Evolutionary conservation across 2,329 filamentous ascomycete species (phyloP).

Genomic region (Dactylellina haptotyla): DNA sequence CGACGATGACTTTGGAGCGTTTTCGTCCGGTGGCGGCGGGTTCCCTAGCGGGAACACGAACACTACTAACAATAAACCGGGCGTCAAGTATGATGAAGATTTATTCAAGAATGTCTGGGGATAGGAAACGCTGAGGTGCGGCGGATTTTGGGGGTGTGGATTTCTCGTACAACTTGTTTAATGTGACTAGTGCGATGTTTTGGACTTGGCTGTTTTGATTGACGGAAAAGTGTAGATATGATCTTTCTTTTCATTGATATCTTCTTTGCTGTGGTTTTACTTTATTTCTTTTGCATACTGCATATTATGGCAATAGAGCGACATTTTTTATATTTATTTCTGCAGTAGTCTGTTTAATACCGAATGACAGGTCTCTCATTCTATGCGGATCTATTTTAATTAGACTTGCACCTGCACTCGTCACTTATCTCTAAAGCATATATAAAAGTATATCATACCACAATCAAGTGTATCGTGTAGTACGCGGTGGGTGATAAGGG

Average conservation of each 20-base stretch:
- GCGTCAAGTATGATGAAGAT: conserved; percentile 78
- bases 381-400: not conserved
- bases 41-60: too few species aligned
- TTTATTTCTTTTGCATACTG: not conserved
- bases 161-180: conserved; percentile 19
- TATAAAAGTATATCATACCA: too few species aligned
- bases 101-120: conserved; percentile 97
- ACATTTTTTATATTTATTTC: conserved; percentile 5
- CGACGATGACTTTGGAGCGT: conserved; percentile 50
- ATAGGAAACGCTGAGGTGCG: conserved; percentile 62
- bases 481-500: too few species aligned
- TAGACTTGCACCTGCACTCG: too few species aligned
- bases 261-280: not conserved
- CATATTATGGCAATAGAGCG: conserved; percentile 39
- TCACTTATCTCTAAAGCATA: too few species aligned
- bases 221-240: conserved; percentile 26
- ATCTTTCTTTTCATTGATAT: not conserved
- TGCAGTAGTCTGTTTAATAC: conserved; percentile 10
- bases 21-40: conserved; percentile 71
- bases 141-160: not conserved
- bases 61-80: conserved; percentile 67
- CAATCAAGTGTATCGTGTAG: too few species aligned
- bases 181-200: conserved; percentile 11
- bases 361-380: not conserved
- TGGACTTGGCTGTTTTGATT: conserved; percentile 1